phyloP scores from a whole-genome alignment of 441 rosid species.

The Croton laevigatus region DNA sequence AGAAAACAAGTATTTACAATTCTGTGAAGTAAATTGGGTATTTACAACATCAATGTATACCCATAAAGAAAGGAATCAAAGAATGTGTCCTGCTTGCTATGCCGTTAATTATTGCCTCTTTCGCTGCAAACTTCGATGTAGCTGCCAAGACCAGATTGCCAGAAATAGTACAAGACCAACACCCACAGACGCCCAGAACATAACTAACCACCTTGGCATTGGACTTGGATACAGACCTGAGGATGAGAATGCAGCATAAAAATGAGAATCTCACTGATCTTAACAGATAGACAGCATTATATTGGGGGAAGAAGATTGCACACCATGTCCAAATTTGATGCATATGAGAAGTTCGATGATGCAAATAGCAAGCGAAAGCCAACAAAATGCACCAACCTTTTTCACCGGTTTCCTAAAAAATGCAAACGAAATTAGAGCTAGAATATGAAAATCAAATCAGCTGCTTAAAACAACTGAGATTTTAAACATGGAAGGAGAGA shows the following conservation, averaged over 20 bases:
- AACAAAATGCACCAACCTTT: conserved; percentile 98
- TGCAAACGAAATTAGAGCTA: neutral
- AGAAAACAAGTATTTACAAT: conserved; percentile 52
- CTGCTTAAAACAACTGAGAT: too few relatives aligned
- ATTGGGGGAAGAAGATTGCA: conserved; percentile 8
- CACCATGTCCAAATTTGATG: conserved; percentile 98
- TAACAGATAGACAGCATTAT: neutral
- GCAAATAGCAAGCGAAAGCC: conserved; percentile 99
- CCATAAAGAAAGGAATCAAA: conserved; percentile 41
- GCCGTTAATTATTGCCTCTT: conserved; percentile 58
- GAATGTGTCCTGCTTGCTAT: conserved; percentile 28
- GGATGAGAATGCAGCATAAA: neutral
- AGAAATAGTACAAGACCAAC: conserved; percentile 51
- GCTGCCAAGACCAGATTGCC: conserved; percentile 79
- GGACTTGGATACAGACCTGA: conserved; percentile 85
- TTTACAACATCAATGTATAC: conserved; percentile 43
- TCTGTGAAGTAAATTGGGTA: conserved; percentile 30
- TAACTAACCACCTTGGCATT: conserved; percentile 79
- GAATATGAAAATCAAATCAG: neutral
- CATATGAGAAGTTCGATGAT: conserved; percentile 96
- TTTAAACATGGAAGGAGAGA: conserved; percentile 15
- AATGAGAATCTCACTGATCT: neutral
- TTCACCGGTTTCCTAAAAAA: conserved; percentile 68
- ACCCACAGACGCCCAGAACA: conserved; percentile 73
- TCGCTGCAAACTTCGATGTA: conserved; percentile 51